phyloP scores from a whole-genome alignment of 2,329 filamentous ascomycete genomes.

The Myriangium duriaei region DNA sequence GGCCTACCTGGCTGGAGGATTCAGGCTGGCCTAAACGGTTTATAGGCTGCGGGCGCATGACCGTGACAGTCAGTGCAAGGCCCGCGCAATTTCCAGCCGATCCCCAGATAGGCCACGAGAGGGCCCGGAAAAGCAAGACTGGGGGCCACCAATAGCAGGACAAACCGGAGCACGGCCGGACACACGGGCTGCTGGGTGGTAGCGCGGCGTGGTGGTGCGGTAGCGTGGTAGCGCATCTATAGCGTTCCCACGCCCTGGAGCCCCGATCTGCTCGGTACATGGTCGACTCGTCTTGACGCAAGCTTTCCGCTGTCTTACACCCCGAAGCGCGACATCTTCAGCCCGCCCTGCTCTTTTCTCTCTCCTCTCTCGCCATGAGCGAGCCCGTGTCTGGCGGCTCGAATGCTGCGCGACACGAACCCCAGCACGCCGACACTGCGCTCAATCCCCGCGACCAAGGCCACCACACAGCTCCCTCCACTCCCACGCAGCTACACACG shows the following conservation, averaged over 20 bases:
- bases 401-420: slow-evolving; percentile 1
- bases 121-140: too few relatives aligned
- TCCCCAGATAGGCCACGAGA: too few relatives aligned
- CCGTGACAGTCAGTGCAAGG: too few relatives aligned
- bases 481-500: not conserved
- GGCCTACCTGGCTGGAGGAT: too few relatives aligned
- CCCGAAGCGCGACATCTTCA: not conserved
- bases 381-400: not conserved
- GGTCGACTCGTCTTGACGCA: not conserved
- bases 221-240: not conserved
- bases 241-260: not conserved
- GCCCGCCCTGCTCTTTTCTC: not conserved
- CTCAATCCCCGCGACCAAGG: too few relatives aligned
- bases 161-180: not conserved
- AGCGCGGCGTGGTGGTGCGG: not conserved
- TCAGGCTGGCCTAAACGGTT: too few relatives aligned
- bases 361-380: slow-evolving; percentile 6
- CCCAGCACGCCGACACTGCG: slow-evolving; percentile 1
- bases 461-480: too few relatives aligned
- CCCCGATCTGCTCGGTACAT: not conserved
- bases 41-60: too few relatives aligned
- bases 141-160: not conserved
- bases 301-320: slow-evolving; percentile 1
- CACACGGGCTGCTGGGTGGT: not conserved
- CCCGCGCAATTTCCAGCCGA: too few relatives aligned